A percentile compares a stretch with the other conserved stretches of the same genome.
Evolutionary conservation across 805 yeast genomes (phyloP).

Genomic region (Scheffersomyces ergatensis): DNA sequence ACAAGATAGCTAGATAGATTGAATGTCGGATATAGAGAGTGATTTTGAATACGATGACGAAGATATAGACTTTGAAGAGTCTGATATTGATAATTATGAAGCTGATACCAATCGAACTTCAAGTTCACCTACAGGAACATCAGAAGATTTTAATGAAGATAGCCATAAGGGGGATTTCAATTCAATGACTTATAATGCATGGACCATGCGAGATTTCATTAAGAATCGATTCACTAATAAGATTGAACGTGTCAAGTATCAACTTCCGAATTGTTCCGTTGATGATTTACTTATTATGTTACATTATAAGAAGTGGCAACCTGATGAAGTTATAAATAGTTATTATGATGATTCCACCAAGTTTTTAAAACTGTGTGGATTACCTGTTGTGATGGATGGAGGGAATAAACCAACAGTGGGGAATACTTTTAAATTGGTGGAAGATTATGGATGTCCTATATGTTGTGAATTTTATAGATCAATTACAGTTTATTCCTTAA

Average conservation of each 20-base stretch:
- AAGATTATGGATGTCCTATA: conserved; percentile 52
- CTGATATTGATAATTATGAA: neutral
- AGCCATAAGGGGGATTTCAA: conserved; percentile 2
- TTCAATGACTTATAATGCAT: conserved; percentile 18
- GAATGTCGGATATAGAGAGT: conserved; percentile 1
- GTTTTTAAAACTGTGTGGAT: conserved; percentile 27
- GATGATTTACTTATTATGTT: conserved; percentile 35
- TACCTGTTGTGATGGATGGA: no score
- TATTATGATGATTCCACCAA: conserved; percentile 29
- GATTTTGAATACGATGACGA: conserved; percentile 10
- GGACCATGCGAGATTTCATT: conserved; percentile 25
- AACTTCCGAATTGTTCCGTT: conserved; percentile 23
- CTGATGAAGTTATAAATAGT: conserved; percentile 34
- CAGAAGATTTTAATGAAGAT: no score
- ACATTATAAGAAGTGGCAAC: conserved; percentile 38
- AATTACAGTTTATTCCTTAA: conserved; percentile 44
- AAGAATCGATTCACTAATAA: conserved; percentile 20
- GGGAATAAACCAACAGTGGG: neutral
- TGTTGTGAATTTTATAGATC: conserved; percentile 60
- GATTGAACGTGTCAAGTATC: conserved; percentile 17
- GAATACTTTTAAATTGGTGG: conserved; percentile 9
- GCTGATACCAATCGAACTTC: neutral
- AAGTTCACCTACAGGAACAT: no score
- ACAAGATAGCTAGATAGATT: no score
- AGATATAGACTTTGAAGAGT: conserved; percentile 5